Conservation (phyloP, 305 asterid genomes). For the Solanum hybrid region DNA sequence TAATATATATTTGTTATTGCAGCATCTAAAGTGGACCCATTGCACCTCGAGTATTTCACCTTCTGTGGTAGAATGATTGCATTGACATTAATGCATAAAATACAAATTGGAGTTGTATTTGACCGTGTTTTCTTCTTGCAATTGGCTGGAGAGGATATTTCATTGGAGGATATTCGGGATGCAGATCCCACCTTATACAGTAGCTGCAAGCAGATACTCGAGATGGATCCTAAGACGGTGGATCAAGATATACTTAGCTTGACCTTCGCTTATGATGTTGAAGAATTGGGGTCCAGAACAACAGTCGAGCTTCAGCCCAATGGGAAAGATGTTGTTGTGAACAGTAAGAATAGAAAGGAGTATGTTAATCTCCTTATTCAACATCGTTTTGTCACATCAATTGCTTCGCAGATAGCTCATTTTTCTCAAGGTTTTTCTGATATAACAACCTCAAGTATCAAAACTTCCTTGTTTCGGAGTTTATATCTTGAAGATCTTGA, state of each 20-base stretch:
- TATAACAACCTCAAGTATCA: too few species aligned
- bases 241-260: slow-evolving; percentile 1
- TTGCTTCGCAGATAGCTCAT: too few species aligned
- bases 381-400: too few species aligned
- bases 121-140: slow-evolving; percentile 72
- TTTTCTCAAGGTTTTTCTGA: too few species aligned
- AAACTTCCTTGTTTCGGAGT: too few species aligned
- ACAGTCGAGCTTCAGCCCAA: slow-evolving; percentile 57
- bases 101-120: slow-evolving; percentile 79
- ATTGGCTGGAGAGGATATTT: slow-evolving; percentile 50
- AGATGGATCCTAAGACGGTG: too few species aligned
- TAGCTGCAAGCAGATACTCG: too few species aligned
- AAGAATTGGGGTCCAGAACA: slow-evolving; percentile 68
- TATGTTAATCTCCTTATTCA: slow-evolving; percentile 17
- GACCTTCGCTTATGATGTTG: slow-evolving; percentile 59
- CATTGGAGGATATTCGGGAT: background rate
- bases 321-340: slow-evolving; percentile 51
- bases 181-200: too few species aligned
- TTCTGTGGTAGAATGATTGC: slow-evolving; percentile 81
- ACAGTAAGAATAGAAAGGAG: slow-evolving; percentile 56
- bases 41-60: slow-evolving; percentile 70
- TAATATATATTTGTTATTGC: slow-evolving; percentile 17
- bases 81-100: slow-evolving; percentile 72
- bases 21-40: slow-evolving; percentile 81
- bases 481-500: too few species aligned